Evolutionary conservation across 192 early-diverging fungal species (phyloP).

Genomic region (Coemansia sp.): DNA sequence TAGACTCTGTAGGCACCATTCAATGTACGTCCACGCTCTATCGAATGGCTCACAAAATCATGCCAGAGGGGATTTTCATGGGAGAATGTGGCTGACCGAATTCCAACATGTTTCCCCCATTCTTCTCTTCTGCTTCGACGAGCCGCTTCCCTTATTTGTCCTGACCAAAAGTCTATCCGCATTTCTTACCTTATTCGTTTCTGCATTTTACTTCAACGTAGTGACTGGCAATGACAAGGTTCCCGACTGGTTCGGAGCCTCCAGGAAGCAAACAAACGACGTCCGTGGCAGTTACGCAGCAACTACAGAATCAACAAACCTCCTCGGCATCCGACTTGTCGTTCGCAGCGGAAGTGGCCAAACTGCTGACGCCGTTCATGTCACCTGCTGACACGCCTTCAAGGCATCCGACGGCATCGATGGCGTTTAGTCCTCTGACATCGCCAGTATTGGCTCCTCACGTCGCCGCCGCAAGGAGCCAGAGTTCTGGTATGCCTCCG

Average conservation of each 20-base stretch:
- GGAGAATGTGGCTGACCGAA: neutral
- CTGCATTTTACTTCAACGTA: neutral
- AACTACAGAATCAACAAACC: too few relatives aligned
- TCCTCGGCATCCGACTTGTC: neutral
- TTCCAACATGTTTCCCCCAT: neutral
- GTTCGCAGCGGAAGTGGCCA: slow-evolving; percentile 36
- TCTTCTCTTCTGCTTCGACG: neutral
- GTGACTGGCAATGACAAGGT: too few relatives aligned
- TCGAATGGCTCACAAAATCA: too few relatives aligned
- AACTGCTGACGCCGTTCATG: slow-evolving; percentile 46
- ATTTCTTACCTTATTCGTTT: neutral
- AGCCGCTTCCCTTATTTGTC: neutral
- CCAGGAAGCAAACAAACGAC: too few relatives aligned
- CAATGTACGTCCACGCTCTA: too few relatives aligned
- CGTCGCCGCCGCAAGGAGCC: neutral
- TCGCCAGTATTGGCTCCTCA: slow-evolving; percentile 41
- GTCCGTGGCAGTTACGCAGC: too few relatives aligned
- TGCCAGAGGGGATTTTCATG: too few relatives aligned
- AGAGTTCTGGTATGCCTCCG: slow-evolving; percentile 26
- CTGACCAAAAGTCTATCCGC: neutral
- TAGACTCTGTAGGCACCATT: too few relatives aligned
- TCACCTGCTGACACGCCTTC: slow-evolving; percentile 33
- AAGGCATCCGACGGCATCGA: neutral
- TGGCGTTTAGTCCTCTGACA: slow-evolving; percentile 36
- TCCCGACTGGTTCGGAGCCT: too few relatives aligned